These are phyloP conservation scores for Waitea zeae DNA, from an alignment of 1,284 basidiomycete species.

Conservation along the genomic window DNA sequence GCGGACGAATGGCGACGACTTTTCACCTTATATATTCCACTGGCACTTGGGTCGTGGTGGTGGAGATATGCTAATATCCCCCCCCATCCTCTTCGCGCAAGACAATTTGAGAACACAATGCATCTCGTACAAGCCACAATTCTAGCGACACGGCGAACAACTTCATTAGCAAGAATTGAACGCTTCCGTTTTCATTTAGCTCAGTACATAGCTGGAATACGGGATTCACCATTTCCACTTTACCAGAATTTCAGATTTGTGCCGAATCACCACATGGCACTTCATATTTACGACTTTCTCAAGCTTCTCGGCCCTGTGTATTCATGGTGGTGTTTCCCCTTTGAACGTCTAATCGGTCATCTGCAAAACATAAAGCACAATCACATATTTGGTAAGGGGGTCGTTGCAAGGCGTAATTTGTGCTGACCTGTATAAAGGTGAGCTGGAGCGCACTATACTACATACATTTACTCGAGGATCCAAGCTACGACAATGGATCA, in stretches of 20 bases:
- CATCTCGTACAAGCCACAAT: no score
- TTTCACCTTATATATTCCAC: conserved; percentile 13
- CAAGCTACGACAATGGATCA: background rate
- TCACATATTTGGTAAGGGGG: conserved; percentile 3
- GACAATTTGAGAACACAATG: no score
- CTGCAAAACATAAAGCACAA: conserved; percentile 13
- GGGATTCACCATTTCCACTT: no score
- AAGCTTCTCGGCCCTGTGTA: conserved; percentile 15
- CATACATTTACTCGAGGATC: background rate
- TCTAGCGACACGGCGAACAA: no score
- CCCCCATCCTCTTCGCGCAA: no score
- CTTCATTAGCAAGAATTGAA: no score
- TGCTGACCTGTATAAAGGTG: background rate
- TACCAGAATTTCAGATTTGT: no score
- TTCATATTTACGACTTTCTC: conserved; percentile 18
- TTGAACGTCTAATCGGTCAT: conserved; percentile 15
- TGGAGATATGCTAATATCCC: no score
- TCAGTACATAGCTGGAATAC: no score
- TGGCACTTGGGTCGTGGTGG: conserved; percentile 16
- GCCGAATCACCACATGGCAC: conserved; percentile 10
- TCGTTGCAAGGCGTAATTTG: background rate
- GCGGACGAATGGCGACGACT: conserved; percentile 19
- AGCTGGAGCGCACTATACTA: background rate
- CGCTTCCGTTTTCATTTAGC: no score
- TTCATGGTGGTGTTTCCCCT: conserved; percentile 19